Evolutionary conservation across 1,284 basidiomycete genomes (phyloP).

Genomic region (Ceratobasidium theobromae): DNA sequence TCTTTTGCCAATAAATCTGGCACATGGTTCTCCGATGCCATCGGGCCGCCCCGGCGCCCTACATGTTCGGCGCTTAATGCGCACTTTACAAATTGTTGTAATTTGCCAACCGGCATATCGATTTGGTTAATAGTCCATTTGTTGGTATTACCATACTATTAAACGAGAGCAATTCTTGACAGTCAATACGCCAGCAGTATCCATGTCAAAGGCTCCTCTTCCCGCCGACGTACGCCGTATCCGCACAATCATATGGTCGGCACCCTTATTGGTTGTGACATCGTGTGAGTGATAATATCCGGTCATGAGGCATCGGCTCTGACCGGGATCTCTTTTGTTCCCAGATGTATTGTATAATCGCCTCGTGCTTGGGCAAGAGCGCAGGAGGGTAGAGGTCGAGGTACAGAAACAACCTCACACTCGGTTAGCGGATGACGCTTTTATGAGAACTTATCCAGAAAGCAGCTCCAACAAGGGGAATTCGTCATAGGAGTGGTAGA

Average conservation of each 20-base stretch:
- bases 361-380: conserved; percentile 61
- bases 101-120: neutral
- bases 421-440: conserved; percentile 37
- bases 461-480: conserved; percentile 5
- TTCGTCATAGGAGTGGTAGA: neutral
- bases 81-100: neutral
- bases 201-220: neutral
- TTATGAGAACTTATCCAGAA: conserved; percentile 32
- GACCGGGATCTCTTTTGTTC: conserved; percentile 6
- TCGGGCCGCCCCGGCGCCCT: too few species aligned
- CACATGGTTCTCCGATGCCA: too few species aligned
- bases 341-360: conserved; percentile 68
- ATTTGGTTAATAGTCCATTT: neutral
- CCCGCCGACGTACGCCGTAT: conserved; percentile 50
- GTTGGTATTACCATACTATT: neutral
- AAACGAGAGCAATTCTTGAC: too few species aligned
- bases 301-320: conserved; percentile 32
- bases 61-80: too few species aligned
- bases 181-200: too few species aligned
- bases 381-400: conserved; percentile 44
- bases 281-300: conserved; percentile 49
- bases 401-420: conserved; percentile 38
- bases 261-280: conserved; percentile 63
- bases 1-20: too few species aligned
- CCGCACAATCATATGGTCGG: conserved; percentile 59